These are phyloP conservation scores for Capronia coronata DNA, from an alignment of 2,329 filamentous ascomycete species.

Conservation along the genomic window DNA sequence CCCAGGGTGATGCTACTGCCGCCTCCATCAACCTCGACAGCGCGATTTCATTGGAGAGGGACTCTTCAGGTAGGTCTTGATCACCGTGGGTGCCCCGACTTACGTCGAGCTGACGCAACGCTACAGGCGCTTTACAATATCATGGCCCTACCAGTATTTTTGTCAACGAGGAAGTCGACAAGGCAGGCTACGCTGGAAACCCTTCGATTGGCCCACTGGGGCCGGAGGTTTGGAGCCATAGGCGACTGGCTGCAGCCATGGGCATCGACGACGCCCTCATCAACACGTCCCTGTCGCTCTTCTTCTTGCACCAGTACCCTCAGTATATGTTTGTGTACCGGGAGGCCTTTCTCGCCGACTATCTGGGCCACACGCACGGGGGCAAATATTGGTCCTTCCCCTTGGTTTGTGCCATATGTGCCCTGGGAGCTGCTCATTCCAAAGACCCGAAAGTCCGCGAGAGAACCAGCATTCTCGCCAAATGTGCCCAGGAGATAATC, in stretches of 20 bases:
- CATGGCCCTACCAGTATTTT: neutral
- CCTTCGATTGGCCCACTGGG: neutral
- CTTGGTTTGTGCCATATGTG: neutral
- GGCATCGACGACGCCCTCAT: neutral
- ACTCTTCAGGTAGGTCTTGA: neutral
- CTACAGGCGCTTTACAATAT: neutral
- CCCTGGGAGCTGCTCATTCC: neutral
- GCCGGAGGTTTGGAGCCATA: neutral
- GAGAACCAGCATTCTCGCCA: neutral
- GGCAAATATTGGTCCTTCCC: neutral
- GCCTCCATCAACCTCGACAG: neutral
- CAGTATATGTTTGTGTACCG: neutral
- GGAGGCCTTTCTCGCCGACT: neutral
- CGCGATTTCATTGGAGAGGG: neutral
- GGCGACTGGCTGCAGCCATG: neutral
- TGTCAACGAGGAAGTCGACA: neutral
- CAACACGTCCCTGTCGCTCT: neutral
- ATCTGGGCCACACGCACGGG: neutral
- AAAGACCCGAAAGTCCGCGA: neutral
- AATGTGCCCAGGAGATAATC: neutral
- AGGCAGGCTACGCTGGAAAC: neutral
- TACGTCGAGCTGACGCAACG: neutral
- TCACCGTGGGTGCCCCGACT: neutral
- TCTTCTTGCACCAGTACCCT: neutral
- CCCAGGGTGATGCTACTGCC: neutral